Percentiles rank a stretch among this genome's conserved stretches.
These are phyloP conservation scores for Aureobasidium sp. DNA, from an alignment of 2,329 filamentous ascomycete species.

Conservation along the genomic window DNA sequence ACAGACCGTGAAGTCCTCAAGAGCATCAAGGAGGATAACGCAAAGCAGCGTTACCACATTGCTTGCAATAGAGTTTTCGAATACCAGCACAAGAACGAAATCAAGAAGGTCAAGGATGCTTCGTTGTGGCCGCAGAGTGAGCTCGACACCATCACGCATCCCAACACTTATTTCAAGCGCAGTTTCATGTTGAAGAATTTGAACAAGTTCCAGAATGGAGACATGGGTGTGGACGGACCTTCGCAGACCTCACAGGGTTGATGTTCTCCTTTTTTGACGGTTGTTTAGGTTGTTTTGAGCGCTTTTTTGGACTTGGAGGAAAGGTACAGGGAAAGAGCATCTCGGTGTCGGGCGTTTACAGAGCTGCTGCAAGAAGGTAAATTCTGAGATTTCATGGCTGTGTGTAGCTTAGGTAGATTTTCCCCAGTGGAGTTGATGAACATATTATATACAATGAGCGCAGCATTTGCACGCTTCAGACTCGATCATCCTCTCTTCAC, in stretches of 20 bases:
- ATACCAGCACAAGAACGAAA: constrained; percentile 61
- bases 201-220: constrained; percentile 38
- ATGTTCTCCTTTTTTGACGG: neutral
- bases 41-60: constrained; percentile 83
- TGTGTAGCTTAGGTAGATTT: neutral
- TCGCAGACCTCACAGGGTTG: neutral
- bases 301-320: neutral
- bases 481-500: no score
- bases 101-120: constrained; percentile 46
- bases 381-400: no score
- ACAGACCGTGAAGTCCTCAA: constrained; percentile 69
- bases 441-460: neutral
- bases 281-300: neutral
- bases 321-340: neutral
- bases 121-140: constrained; percentile 53
- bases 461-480: neutral
- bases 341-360: neutral
- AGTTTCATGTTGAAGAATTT: constrained; percentile 84
- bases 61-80: constrained; percentile 97
- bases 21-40: constrained; percentile 81
- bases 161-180: constrained; percentile 96
- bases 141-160: constrained; percentile 91
- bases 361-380: neutral
- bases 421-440: neutral
- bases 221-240: constrained; percentile 30